These are phyloP conservation scores for Talaromyces pinophilus DNA, from an alignment of 2,329 filamentous ascomycete genomes.

Conservation along the genomic window DNA sequence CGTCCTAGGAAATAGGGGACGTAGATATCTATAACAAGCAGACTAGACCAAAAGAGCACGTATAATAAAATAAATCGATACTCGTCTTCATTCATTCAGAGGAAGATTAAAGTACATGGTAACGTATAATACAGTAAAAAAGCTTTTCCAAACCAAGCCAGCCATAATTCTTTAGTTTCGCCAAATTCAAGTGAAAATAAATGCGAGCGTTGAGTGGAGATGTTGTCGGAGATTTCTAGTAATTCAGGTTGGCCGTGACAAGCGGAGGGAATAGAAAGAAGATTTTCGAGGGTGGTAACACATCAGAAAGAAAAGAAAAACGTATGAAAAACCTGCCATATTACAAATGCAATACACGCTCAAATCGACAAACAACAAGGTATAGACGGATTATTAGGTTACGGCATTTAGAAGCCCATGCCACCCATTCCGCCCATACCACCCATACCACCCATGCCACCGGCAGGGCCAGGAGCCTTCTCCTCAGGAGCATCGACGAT, in stretches of 20 bases:
- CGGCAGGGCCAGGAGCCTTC: constrained; percentile 65
- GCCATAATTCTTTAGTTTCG: constrained; percentile 16
- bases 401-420: constrained; percentile 19
- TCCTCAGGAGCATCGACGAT: constrained; percentile 96
- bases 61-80: not conserved
- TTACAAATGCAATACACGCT: constrained; percentile 26
- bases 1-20: not conserved
- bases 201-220: constrained; percentile 23
- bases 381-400: not conserved
- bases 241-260: constrained; percentile 11
- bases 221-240: constrained; percentile 12
- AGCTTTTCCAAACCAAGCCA: constrained; percentile 8
- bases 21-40: not conserved
- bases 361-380: constrained; percentile 21
- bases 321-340: constrained; percentile 20
- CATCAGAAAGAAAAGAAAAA: constrained; percentile 19
- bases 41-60: not conserved
- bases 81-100: constrained; percentile 10
- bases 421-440: constrained; percentile 61
- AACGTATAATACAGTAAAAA: constrained; percentile 18
- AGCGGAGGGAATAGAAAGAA: constrained; percentile 10
- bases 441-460: constrained; percentile 62
- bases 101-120: constrained; percentile 20
- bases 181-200: constrained; percentile 14
- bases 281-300: constrained; percentile 14